Base-by-base conservation (phyloP, 768 basidiomycete species). In the Phylloporus sp. region DNA sequence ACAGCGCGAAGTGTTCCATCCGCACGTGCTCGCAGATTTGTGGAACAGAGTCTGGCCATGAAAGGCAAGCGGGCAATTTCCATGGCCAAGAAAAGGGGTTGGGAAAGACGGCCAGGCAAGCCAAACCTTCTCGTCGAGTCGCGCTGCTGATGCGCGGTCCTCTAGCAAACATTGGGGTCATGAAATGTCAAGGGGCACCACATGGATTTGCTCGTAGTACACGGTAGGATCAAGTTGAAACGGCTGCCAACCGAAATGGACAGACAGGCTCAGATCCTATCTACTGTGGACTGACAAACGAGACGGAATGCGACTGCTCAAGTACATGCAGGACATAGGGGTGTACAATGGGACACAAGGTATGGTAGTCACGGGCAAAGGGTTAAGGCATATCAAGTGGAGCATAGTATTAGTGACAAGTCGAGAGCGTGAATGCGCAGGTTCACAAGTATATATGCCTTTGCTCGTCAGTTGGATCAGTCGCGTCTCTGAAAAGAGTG, bases 41-140 rank as follows among this genome's bases (percentile, higher is more conserved):
- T 82, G 4, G 67, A 78, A 32, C 69, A 75, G 13, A 75, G 62
- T 8, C 66, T 85, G 4, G 75, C 72, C 20, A 54, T 82, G 34
- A 77, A 71, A 48, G 72, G 73, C 15, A 55, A 56, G 29, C 23
- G 38, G 31, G 54, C 58, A 21, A 49, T 62, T 14, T 55, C 56
- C 44, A 65, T 65, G 36, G 66, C 67, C 33, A 70, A 67, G 45
- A 70, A 69, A 39, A 67, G 58, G 40, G 72, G 73, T 22, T 86
- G 83, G 82, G 75, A 80, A 53, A 69, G 83, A 38, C 69, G 72
- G 59, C 70, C 81, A 40, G 81, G 84, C 84, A 52, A 34, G 72
- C 60, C 9, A n/a, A 17, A 35, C 17, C 37, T 58, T 21, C 13
- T 22, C 7, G 20, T 31, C 23, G 9, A 11, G n/a, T 40, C 38